A percentile compares a stretch with the other conserved stretches of the same genome.
These are phyloP conservation scores for Beauveria brongniartii DNA, from an alignment of 2,329 filamentous ascomycete species.

Conservation along the genomic window DNA sequence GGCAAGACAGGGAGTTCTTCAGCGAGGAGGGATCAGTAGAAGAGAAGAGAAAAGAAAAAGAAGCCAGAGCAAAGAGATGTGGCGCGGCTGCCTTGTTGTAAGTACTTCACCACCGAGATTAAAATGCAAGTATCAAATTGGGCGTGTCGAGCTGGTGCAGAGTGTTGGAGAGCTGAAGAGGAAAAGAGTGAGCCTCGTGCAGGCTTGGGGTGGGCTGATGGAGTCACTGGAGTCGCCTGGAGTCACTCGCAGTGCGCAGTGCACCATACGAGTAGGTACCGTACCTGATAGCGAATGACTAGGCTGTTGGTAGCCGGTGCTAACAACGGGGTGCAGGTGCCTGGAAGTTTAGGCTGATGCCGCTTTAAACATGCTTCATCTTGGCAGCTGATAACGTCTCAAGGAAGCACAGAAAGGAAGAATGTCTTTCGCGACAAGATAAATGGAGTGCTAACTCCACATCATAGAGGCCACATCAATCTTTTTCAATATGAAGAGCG, in stretches of 20 bases:
- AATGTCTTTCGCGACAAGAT: no score
- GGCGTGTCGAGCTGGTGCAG: constrained; percentile 3
- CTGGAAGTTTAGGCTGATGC: no score
- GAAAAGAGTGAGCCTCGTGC: constrained; percentile 11
- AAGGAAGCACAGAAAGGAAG: no score
- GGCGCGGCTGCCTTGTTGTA: not conserved
- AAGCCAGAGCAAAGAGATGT: constrained; percentile 1
- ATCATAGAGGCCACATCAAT: no score
- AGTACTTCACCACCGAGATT: not conserved
- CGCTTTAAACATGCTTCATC: no score
- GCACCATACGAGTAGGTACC: no score
- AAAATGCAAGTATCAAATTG: constrained; percentile 3
- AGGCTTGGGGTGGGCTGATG: constrained; percentile 10
- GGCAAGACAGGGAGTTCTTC: not conserved
- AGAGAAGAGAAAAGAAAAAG: not conserved
- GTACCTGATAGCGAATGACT: no score
- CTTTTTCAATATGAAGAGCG: no score
- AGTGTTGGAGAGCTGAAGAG: not conserved
- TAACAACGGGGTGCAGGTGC: no score
- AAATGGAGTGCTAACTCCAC: no score
- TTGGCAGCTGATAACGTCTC: no score
- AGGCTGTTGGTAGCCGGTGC: not conserved
- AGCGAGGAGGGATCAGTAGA: not conserved
- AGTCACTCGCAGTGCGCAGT: not conserved
- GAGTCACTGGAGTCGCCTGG: constrained; percentile 9